Percentiles rank a stretch among this genome's conserved stretches.
Evolutionary conservation across 108 stramenopile species (phyloP).

Genomic region (Fistulifera pelliculosa): DNA sequence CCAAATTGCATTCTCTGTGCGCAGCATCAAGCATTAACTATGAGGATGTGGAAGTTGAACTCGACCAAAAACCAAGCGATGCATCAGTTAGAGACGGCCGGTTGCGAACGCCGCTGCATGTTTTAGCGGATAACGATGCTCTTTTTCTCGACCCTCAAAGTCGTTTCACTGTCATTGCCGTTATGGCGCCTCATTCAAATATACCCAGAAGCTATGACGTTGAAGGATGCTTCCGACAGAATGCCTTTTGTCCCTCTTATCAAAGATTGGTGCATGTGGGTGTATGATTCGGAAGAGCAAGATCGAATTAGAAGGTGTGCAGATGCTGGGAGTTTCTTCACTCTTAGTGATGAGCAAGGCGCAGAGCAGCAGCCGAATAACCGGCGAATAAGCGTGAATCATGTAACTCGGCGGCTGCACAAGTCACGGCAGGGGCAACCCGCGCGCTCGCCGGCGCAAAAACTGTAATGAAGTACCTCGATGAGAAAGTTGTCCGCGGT

Average conservation of each 20-base stretch:
- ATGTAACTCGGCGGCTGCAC: no score
- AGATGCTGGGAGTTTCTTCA: no score
- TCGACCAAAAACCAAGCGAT: neutral
- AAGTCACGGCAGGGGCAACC: no score
- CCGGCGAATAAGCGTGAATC: no score
- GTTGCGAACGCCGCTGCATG: constrained; percentile 8
- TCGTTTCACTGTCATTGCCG: no score
- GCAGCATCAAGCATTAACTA: constrained; percentile 1
- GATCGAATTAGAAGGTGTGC: neutral
- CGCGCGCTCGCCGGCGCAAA: no score
- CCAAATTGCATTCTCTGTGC: constrained; percentile 9
- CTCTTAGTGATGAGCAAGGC: no score
- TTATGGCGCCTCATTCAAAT: constrained; percentile 8
- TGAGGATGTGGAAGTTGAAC: constrained; percentile 3
- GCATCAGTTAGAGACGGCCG: neutral
- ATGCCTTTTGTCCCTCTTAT: constrained; percentile 15
- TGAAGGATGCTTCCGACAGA: constrained; percentile 2
- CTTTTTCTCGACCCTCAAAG: neutral
- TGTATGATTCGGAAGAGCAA: constrained; percentile 1
- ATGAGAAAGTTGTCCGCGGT: no score
- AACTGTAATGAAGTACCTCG: no score
- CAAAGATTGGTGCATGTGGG: constrained; percentile 14
- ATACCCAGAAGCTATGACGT: constrained; percentile 13
- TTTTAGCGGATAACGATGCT: constrained; percentile 9
- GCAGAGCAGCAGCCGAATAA: no score